Evolutionary conservation across 2,329 filamentous ascomycete genomes (phyloP), one percentile per base, ranked within the genome.

Genomic region (Trichoderma pleuroti): DNA sequence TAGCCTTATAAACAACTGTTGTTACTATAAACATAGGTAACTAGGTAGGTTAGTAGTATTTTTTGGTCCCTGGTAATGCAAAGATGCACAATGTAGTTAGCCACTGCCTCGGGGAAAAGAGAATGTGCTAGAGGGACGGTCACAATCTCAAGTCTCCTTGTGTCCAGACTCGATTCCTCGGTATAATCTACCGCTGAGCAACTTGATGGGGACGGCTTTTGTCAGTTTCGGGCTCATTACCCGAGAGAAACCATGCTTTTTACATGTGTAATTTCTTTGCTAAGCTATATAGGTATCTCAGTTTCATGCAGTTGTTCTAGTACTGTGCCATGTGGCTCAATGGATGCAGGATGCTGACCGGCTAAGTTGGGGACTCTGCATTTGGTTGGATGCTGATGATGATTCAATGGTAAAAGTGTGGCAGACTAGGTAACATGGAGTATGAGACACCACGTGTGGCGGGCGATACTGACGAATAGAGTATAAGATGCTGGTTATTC

Each of bases 81-180:
- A n/a, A 49, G n/a, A 21, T 46, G 10, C 18, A 3, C 6, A 2
- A 6, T n/a, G 11, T 11, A 5, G 4, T 6, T 46, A 46, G 42
- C n/a, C 1, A 46, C 18, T 21, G n/a, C 2, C 2, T 21, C 0
- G 11, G 4, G 4, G 2, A 46, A 3, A 11, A 6, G n/a, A 21
- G 1, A 1, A 46, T 46, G 1, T 11, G 2, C 12, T 21, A 49
- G 42, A 49, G 21, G 1, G 42, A 6, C 0, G 12, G 42, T 11
- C 42, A 21, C n/a, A 21, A 3, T 49, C 10, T 11, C 18, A 49
- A 21, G 42, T 11, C n/a, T 21, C 18, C 42, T 21, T 49, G 42
- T 6, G n/a, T 11, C n/a, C 1, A 11, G 18, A 49, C n/a, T 21
- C 21, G n/a, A 6, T 21, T 21, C n/a, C n/a, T 21, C 42, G 42